phyloP scores from a whole-genome alignment of 176 grass and related monocot species.

The Saccharum spontaneum region DNA sequence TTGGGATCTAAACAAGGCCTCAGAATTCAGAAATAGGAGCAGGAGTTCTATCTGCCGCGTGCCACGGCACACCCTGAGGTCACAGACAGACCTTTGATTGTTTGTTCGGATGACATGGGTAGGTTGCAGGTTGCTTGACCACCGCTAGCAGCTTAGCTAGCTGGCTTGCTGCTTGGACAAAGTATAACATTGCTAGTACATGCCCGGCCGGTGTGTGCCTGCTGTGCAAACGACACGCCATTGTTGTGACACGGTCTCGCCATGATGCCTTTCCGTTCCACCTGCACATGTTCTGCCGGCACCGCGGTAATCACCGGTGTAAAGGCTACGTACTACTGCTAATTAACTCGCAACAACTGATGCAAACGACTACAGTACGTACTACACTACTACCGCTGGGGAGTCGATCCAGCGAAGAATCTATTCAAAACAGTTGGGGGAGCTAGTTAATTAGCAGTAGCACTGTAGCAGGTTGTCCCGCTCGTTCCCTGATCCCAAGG shows the following conservation, averaged over 20 bases:
- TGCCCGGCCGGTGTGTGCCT: neutral
- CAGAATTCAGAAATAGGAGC: too few relatives aligned
- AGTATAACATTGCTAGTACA: neutral
- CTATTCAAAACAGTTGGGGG: conserved; percentile 25
- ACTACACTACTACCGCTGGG: neutral
- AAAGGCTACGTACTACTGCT: too few relatives aligned
- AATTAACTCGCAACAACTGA: too few relatives aligned
- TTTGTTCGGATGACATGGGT: neutral
- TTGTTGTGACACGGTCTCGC: neutral
- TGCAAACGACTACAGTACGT: neutral
- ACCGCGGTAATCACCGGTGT: conserved; percentile 16
- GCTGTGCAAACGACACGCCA: neutral
- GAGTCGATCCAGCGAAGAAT: conserved; percentile 25
- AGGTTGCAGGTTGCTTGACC: neutral
- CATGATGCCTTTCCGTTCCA: conserved; percentile 19
- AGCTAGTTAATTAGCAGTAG: neutral
- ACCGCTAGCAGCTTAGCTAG: neutral
- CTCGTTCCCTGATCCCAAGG: conserved; percentile 39
- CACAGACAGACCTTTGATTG: neutral
- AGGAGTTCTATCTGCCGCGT: neutral
- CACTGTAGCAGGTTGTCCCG: neutral
- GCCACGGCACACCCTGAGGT: neutral
- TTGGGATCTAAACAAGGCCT: too few relatives aligned
- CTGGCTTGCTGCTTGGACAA: neutral
- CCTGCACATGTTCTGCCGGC: conserved; percentile 33